Conservation (phyloP, 805 yeast species). For the Priceomyces carsonii region DNA sequence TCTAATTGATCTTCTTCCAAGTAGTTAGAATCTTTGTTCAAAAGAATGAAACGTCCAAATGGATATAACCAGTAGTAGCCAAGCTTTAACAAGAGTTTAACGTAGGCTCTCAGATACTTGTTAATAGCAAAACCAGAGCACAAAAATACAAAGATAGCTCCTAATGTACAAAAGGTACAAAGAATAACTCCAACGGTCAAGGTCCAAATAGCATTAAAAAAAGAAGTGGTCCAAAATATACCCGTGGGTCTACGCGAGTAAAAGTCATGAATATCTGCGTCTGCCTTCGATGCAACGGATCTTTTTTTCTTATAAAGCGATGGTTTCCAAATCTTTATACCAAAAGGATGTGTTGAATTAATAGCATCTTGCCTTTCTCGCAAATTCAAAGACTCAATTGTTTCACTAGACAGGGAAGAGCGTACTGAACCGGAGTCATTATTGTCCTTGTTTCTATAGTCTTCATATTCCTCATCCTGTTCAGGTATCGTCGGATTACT, state of each 20-base stretch:
- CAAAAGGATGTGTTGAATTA: constrained; percentile 95
- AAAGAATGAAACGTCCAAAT: constrained; percentile 84
- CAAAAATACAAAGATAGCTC: constrained; percentile 48
- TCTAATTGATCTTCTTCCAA: constrained; percentile 84
- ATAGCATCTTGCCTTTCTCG: constrained; percentile 95
- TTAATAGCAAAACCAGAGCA: constrained; percentile 42
- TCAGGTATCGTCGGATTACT: constrained; percentile 8
- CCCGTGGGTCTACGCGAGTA: constrained; percentile 44
- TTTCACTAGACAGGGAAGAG: constrained; percentile 39
- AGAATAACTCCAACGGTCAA: constrained; percentile 69
- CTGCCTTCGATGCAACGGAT: constrained; percentile 89
- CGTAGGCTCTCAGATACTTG: constrained; percentile 61
- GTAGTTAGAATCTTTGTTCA: constrained; percentile 77
- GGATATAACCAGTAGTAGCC: constrained; percentile 80
- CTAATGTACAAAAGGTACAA: constrained; percentile 50
- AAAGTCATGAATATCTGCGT: constrained; percentile 87
- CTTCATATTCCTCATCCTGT: constrained; percentile 27
- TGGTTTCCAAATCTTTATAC: constrained; percentile 98
- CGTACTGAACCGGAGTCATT: constrained; percentile 25
- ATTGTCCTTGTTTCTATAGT: constrained; percentile 16
- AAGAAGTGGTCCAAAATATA: constrained; percentile 59
- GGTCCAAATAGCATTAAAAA: constrained; percentile 76
- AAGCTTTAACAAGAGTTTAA: constrained; percentile 56
- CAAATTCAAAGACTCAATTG: constrained; percentile 82
- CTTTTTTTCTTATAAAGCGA: constrained; percentile 91